A percentile compares a stretch with the other conserved stretches of the same genome.
Conservation (phyloP, 768 basidiomycete genomes). For the Tephrocybe sp. region DNA sequence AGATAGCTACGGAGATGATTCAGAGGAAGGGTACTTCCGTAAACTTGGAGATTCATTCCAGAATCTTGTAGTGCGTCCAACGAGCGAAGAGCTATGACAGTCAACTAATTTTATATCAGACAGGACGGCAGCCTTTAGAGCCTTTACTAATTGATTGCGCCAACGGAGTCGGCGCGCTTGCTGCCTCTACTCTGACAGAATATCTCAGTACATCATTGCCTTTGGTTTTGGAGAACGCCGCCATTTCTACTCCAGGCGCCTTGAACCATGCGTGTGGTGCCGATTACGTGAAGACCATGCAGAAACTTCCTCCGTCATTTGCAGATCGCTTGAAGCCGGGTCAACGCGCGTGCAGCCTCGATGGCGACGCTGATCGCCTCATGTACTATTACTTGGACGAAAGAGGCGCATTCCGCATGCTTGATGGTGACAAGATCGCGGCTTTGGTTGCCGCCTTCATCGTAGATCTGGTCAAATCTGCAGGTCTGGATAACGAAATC, state of each 20-base stretch:
- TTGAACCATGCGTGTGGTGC: slow-evolving; percentile 92
- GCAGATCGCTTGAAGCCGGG: slow-evolving; percentile 60
- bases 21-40: slow-evolving; percentile 78
- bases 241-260: slow-evolving; percentile 60
- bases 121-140: slow-evolving; percentile 53
- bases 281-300: slow-evolving; percentile 94
- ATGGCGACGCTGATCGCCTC: slow-evolving; percentile 96
- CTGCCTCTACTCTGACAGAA: slow-evolving; percentile 59
- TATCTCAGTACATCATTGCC: slow-evolving; percentile 62
- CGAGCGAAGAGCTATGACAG: not conserved
- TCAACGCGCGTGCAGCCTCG: slow-evolving; percentile 88
- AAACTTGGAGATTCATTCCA: slow-evolving; percentile 85
- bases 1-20: slow-evolving; percentile 78
- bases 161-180: slow-evolving; percentile 91
- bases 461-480: slow-evolving; percentile 81
- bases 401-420: slow-evolving; percentile 76
- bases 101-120: slow-evolving; percentile 34
- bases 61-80: slow-evolving; percentile 73
- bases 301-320: slow-evolving; percentile 82
- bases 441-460: slow-evolving; percentile 92
- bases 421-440: slow-evolving; percentile 99
- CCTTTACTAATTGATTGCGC: slow-evolving; percentile 92
- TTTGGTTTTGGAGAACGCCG: slow-evolving; percentile 69
- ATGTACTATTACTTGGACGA: slow-evolving; percentile 94
- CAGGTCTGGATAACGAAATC: slow-evolving; percentile 75